These are phyloP conservation scores for Parsonsia alboflavescens DNA, from an alignment of 257 asterid genomes.

Conservation along the genomic window DNA sequence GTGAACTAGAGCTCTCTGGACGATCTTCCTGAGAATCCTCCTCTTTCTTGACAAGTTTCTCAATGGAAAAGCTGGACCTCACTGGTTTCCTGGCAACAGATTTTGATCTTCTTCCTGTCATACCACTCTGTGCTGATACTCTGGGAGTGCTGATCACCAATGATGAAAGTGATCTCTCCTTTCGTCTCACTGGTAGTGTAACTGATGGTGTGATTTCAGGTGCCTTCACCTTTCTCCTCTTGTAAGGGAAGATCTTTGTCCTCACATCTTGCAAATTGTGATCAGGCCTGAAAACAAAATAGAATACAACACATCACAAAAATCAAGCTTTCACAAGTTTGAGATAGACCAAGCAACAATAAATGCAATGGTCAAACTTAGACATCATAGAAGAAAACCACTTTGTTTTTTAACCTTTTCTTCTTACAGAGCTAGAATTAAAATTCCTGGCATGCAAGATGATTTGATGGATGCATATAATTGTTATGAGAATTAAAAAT, in stretches of 20 bases:
- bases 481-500: neutral
- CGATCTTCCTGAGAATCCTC: slow-evolving; percentile 60
- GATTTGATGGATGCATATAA: neutral
- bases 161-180: slow-evolving; percentile 94
- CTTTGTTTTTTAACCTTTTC: neutral
- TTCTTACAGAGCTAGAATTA: neutral
- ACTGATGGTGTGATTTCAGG: slow-evolving; percentile 62
- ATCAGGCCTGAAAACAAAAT: slow-evolving; percentile 57
- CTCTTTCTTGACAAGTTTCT: slow-evolving; percentile 68
- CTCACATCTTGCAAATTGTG: slow-evolving; percentile 89
- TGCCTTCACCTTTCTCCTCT: slow-evolving; percentile 68
- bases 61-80: slow-evolving; percentile 67
- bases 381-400: neutral
- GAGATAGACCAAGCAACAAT: neutral
- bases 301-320: slow-evolving; percentile 8
- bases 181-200: slow-evolving; percentile 80
- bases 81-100: slow-evolving; percentile 75
- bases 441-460: neutral
- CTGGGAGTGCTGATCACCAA: slow-evolving; percentile 94
- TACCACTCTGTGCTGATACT: slow-evolving; percentile 78
- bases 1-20: slow-evolving; percentile 76
- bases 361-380: neutral
- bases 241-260: slow-evolving; percentile 83
- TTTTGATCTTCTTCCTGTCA: slow-evolving; percentile 91
- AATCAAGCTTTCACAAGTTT: neutral